Evolutionary conservation across 2,329 filamentous ascomycete genomes (phyloP).

Genomic region (Trichoderma breve): DNA sequence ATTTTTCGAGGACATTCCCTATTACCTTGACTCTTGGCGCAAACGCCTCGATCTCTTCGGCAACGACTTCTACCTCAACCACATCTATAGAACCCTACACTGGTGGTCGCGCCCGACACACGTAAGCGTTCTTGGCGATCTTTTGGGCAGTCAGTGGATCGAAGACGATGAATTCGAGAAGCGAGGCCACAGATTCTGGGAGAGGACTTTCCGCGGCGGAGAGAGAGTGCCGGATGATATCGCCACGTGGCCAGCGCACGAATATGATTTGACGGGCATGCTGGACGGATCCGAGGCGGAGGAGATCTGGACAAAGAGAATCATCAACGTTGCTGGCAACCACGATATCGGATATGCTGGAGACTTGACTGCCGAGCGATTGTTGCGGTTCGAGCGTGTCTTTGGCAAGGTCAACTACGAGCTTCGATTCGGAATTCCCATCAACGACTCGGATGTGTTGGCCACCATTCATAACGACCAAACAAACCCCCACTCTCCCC

Average conservation of each 20-base stretch:
- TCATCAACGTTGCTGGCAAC: constrained; percentile 92
- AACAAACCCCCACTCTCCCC: constrained; percentile 46
- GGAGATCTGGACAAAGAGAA: constrained; percentile 65
- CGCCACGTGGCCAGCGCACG: constrained; percentile 46
- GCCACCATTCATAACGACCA: constrained; percentile 43
- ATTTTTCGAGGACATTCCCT: constrained; percentile 65
- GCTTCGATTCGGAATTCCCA: constrained; percentile 65
- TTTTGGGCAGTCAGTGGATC: constrained; percentile 95
- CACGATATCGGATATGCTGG: constrained; percentile 97
- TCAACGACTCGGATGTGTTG: constrained; percentile 39
- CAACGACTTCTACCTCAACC: constrained; percentile 91
- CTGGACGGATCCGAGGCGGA: constrained; percentile 45
- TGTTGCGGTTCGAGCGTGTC: constrained; percentile 75
- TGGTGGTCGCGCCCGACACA: constrained; percentile 89
- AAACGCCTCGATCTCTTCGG: constrained; percentile 87
- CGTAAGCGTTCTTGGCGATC: constrained; percentile 82
- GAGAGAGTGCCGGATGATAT: constrained; percentile 60
- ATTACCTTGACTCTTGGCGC: constrained; percentile 62
- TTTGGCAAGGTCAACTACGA: constrained; percentile 94
- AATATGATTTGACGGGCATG: constrained; percentile 51
- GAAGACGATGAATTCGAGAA: constrained; percentile 76
- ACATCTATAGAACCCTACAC: constrained; percentile 79
- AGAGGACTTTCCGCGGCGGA: constrained; percentile 69
- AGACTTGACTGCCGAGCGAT: constrained; percentile 73
- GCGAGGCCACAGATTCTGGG: constrained; percentile 75